These are phyloP conservation scores for Syzygium aqueum DNA, from an alignment of 345 rosid species.

Conservation along the genomic window DNA sequence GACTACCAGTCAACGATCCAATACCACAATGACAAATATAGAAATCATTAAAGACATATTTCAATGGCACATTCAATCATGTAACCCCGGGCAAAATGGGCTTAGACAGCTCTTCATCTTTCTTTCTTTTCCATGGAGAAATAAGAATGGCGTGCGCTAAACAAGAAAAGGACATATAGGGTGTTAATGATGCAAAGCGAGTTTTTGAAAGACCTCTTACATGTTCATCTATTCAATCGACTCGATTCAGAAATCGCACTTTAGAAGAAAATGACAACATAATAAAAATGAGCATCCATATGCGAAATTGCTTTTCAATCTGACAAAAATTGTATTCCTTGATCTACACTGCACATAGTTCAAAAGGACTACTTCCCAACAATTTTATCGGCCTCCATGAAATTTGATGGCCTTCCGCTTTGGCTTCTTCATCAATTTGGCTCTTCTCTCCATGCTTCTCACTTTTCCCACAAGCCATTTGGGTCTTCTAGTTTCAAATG, in stretches of 20 bases:
- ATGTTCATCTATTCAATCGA: not conserved
- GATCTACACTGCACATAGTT: not conserved
- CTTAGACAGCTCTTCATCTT: not conserved
- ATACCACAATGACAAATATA: not conserved
- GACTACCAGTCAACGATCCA: not conserved
- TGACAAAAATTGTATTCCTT: not conserved
- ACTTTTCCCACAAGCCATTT: not conserved
- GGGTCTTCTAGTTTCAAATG: not conserved
- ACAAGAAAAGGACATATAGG: not conserved
- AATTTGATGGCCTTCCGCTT: not conserved
- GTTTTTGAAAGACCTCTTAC: not conserved
- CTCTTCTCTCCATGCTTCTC: not conserved
- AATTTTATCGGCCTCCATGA: not conserved
- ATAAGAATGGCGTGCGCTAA: fast-evolving
- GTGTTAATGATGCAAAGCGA: not conserved
- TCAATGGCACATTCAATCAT: not conserved
- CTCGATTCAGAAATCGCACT: not conserved
- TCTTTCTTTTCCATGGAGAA: not conserved
- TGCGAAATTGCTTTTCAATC: not conserved
- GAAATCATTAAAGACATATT: not conserved
- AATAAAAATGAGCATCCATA: not conserved
- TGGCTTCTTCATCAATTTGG: not conserved
- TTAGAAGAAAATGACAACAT: not conserved
- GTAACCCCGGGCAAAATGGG: not conserved
- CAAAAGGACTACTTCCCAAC: not conserved